Base-by-base conservation (phyloP, 1,284 basidiomycete genomes). In the Marasmius fiardii region DNA sequence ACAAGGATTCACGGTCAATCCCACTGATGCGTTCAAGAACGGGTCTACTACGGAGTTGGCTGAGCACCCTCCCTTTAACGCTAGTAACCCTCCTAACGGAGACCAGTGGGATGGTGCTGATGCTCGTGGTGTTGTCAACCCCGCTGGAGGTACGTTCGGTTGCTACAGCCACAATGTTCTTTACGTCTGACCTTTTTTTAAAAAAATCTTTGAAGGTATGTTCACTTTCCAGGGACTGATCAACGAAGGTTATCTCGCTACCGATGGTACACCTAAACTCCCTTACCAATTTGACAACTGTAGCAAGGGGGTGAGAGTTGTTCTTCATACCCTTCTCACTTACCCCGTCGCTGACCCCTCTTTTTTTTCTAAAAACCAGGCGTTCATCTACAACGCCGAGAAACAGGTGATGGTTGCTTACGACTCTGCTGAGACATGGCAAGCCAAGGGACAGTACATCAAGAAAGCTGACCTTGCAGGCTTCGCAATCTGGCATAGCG, bases 401-500 rank as follows among this genome's bases (percentile, higher is more conserved):
- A 70, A 68, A 0, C 61, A 75, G 34, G 66, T 78, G 39, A 71
- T 82, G 73, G 71, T 86, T 21, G 77, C 83, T 1, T 86, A 76
- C 58, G 83, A 86, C 59, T 69, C 82, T 54, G 67, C 80, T 0
- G 61, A 64, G 44, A 76, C 82, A 14, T 79, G 82, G 56, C 64
- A 65, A 63, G 74, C 73, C 21, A 85, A 85, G 67, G 83, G 44
- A 21, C 16, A 33, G 10, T 28, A 16, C 60, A 80, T 86, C 64
- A 73, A 73, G 51, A 54, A 64, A 7, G 58, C 67, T 5, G 70
- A 70, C 31, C 68, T 86, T 20, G 71, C 63, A n/a, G 84, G 84
- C 37, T 84, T 80, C 58, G 73, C 81, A 11, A 74, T 85, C 72
- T 86, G 80, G 72, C 77, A 85, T 59, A 73, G 72, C 37, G 78